Evolutionary conservation across 108 stramenopile species (phyloP), one percentile per base, ranked within the genome.

Genomic region (Nannochloropsis gaditana): DNA sequence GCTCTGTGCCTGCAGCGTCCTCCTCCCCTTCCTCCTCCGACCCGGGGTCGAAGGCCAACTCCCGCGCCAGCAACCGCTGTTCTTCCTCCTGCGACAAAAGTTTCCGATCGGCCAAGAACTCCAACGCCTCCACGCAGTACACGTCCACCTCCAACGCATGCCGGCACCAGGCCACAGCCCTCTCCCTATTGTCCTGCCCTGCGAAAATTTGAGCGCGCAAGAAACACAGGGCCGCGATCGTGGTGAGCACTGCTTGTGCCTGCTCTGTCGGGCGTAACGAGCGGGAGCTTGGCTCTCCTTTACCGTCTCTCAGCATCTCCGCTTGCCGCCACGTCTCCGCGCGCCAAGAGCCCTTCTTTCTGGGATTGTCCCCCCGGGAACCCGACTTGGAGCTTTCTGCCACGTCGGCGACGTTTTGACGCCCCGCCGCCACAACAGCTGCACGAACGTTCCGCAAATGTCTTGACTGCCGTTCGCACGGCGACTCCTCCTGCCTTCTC

Each of bases 51-150:
- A 9, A 42, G 43, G 10, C 45, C 5, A 21, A 43, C 41, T 42
- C 82, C 41, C 44, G 21, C 41, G 43, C 5, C 42, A 82, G 21
- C 17, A 82, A 44, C 5, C 82, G 42, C 82, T 43, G 10, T 15
- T 17, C 82, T 43, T 42, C 43, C 42, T 10, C 82, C 43, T 19
- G 15, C 11, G 43, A 11, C 84, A 44, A 31, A 8, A 81, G 9
- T n/a, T 43, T 42, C 9, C 41, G 9, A 21, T 81, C 15, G 42
- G 31, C 43, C 44, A 47, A 9, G 21, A 79, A 43, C 45, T 85
- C 80, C 82, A 89, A 42, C 44, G 88, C 88, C 80, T 89, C 85
- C 73, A 89, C 88, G 45, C 88, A 89, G 44, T 82, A 82, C 1
- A 79, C 79, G 43, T 89, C 88, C 43, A 85, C 82, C 45, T 59